Conservation (phyloP, 306 rosid genomes). For the Sindora glabra region DNA sequence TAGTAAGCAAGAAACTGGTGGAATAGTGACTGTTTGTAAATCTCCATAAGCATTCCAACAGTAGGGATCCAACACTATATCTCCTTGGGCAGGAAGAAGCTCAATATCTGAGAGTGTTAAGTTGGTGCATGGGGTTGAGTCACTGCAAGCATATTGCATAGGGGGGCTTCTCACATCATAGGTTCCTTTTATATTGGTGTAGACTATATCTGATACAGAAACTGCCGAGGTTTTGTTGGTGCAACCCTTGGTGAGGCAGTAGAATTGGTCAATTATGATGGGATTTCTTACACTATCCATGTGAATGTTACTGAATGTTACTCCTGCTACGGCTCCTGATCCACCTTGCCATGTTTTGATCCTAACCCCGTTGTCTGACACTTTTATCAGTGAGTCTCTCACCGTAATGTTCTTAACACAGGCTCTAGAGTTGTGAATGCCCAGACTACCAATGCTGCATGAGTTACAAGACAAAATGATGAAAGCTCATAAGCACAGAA, state of each 20-base stretch:
- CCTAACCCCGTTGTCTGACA: slow-evolving; percentile 66
- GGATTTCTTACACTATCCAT: slow-evolving; percentile 79
- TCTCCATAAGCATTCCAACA: slow-evolving; percentile 90
- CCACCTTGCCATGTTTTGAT: slow-evolving; percentile 98
- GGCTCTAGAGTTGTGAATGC: slow-evolving; percentile 72
- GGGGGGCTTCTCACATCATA: slow-evolving; percentile 71
- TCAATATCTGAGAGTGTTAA: slow-evolving; percentile 78
- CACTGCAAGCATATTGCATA: slow-evolving; percentile 80
- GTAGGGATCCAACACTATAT: slow-evolving; percentile 48
- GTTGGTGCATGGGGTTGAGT: slow-evolving; percentile 76
- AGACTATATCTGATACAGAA: slow-evolving; percentile 48
- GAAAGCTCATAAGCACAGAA: neutral
- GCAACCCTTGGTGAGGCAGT: slow-evolving; percentile 61
- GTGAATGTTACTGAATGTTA: slow-evolving; percentile 70
- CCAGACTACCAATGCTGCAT: slow-evolving; percentile 85
- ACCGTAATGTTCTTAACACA: slow-evolving; percentile 74
- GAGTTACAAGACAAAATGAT: neutral
- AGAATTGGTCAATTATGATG: slow-evolving; percentile 71
- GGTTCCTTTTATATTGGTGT: slow-evolving; percentile 67
- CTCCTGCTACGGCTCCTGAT: slow-evolving; percentile 59
- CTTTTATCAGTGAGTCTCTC: slow-evolving; percentile 59
- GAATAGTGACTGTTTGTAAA: slow-evolving; percentile 59
- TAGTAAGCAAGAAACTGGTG: slow-evolving; percentile 70
- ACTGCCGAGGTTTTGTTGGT: slow-evolving; percentile 70
- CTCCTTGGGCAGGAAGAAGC: slow-evolving; percentile 77